These are phyloP conservation scores for Botrytis byssoidea DNA, from an alignment of 2,329 filamentous ascomycete genomes.

Conservation along the genomic window DNA sequence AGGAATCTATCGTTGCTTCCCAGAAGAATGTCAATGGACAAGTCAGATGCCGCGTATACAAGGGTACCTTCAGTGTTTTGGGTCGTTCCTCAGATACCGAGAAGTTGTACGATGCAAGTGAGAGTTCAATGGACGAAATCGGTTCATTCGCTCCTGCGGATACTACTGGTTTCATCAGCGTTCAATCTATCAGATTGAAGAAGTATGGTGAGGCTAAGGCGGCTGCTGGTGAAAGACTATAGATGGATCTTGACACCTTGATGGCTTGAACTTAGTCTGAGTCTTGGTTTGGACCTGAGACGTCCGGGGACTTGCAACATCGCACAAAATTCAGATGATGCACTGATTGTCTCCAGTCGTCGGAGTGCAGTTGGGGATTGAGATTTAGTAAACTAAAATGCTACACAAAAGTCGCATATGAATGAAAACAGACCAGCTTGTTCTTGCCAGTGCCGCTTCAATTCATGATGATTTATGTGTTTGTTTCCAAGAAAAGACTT, in stretches of 20 bases:
- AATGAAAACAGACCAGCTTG: slow-evolving; percentile 14
- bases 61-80: slow-evolving; percentile 61
- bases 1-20: slow-evolving; percentile 59
- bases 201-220: slow-evolving; percentile 75
- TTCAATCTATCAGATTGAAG: slow-evolving; percentile 61
- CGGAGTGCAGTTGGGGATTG: not conserved
- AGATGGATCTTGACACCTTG: slow-evolving; percentile 20
- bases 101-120: slow-evolving; percentile 67
- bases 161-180: slow-evolving; percentile 65
- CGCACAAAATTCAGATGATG: not conserved
- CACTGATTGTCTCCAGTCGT: not conserved
- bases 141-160: slow-evolving; percentile 65
- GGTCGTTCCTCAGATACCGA: slow-evolving; percentile 61
- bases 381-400: not conserved
- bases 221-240: slow-evolving; percentile 69
- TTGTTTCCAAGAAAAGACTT: slow-evolving; percentile 15
- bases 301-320: not conserved
- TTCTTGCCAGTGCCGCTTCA: slow-evolving; percentile 15
- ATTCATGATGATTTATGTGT: not conserved
- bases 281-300: slow-evolving; percentile 3
- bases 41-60: slow-evolving; percentile 64
- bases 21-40: slow-evolving; percentile 62
- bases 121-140: slow-evolving; percentile 69
- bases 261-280: not conserved
- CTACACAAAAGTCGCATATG: slow-evolving; percentile 4